phyloP scores from a whole-genome alignment of 2,329 filamentous ascomycete genomes.

The Rhynchosporium graminicola region DNA sequence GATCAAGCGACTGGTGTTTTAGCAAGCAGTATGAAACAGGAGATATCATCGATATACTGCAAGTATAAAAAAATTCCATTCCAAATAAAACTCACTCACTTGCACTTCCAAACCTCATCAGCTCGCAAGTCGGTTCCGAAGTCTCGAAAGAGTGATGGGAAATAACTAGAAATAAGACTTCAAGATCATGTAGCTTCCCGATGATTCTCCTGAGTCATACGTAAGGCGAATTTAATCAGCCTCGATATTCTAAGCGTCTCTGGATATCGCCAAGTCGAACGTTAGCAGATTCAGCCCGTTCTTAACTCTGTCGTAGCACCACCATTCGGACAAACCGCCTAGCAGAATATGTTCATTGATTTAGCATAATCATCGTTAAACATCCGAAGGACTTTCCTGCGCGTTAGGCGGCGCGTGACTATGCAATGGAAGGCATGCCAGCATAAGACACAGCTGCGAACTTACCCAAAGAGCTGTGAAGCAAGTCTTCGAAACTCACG shows the following conservation, averaged over 20 bases:
- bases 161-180: too few relatives aligned
- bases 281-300: conserved; percentile 55
- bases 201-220: too few relatives aligned
- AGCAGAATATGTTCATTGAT: conserved; percentile 59
- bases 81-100: not conserved
- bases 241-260: too few relatives aligned
- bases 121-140: too few relatives aligned
- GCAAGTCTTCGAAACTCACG: conserved; percentile 27
- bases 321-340: conserved; percentile 65
- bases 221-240: too few relatives aligned
- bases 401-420: conserved; percentile 57
- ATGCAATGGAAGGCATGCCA: conserved; percentile 54
- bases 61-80: too few relatives aligned
- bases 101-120: too few relatives aligned
- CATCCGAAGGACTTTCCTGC: conserved; percentile 61
- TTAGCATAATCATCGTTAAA: conserved; percentile 65
- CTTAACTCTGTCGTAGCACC: conserved; percentile 60
- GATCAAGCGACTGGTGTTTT: too few relatives aligned
- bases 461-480: conserved; percentile 46
- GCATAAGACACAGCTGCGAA: conserved; percentile 50
- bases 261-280: conserved; percentile 17
- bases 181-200: too few relatives aligned
- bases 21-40: too few relatives aligned
- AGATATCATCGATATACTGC: too few relatives aligned
- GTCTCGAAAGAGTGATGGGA: too few relatives aligned